Base-by-base conservation (phyloP, 2,329 filamentous ascomycete genomes). In the Eutypa lata region DNA sequence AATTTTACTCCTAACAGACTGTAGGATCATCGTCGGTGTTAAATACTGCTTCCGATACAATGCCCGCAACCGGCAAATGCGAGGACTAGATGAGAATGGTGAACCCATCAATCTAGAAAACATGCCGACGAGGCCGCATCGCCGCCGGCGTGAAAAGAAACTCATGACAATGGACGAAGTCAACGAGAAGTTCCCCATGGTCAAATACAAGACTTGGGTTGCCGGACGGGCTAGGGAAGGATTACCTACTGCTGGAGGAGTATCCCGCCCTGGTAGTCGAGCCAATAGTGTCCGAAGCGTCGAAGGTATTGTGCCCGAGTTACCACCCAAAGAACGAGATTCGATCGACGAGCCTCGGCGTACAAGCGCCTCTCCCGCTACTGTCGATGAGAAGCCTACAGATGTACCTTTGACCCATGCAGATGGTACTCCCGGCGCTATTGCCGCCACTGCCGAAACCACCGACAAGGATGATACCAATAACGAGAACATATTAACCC, bases 1-100 rank as follows among this genome's bases (percentile, higher is more conserved):
- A 24, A 10, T 4, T 4, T 26, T 46, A 53, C 56, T 54, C 28
- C 61, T 71, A 61, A 70, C 59, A 38, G 53, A 16, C 50, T 65
- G 21, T 21, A 99, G 94, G 94, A 99, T 99, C 65, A 99, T 99
- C 64, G 94, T 99, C 56, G 94, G 94, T 62, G 94, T 99, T 56
- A 99, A 99, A 76, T 99, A 99, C 73, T 99, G 94, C 75, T 99
- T 99, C 74, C 84, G 94, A 63, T 97, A 99, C 72, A 97, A 97
- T 72, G 92, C 94, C 62, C 88, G 94, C 54, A 95, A 95, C 68
- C 88, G 94, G 49, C 86, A 87, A 56, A 76, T 91, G 65, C 86
- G 90, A 63, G 64, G 64, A 76, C 82, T 73, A 76, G 89, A 78
- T 59, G 89, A 91, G 63, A 89, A 92, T 61, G 89, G 89, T 68